These are phyloP conservation scores for Coemansia sp. DNA, from an alignment of 192 early-diverging fungal genomes.

Conservation along the genomic window DNA sequence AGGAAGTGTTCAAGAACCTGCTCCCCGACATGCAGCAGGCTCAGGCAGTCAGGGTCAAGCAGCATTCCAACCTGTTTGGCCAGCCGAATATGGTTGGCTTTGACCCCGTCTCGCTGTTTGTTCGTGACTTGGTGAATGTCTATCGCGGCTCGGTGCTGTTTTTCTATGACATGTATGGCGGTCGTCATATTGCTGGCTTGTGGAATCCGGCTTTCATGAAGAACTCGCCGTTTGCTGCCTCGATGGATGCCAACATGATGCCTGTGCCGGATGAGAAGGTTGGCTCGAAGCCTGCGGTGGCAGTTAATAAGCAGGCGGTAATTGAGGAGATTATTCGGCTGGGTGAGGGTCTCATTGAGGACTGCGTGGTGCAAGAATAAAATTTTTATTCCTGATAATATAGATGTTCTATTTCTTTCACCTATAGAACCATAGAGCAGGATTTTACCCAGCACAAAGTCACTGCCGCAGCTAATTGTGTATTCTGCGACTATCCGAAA, in stretches of 20 bases:
- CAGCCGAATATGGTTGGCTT: slow-evolving; percentile 66
- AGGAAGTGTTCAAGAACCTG: slow-evolving; percentile 76
- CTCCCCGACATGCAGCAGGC: slow-evolving; percentile 11
- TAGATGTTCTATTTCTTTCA: too few relatives aligned
- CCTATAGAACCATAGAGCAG: too few relatives aligned
- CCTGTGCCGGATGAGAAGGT: slow-evolving; percentile 4
- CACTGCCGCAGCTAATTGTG: too few relatives aligned
- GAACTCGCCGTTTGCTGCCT: slow-evolving; percentile 17
- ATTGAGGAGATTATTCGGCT: slow-evolving; percentile 33
- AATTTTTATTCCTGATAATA: too few relatives aligned
- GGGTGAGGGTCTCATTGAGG: slow-evolving; percentile 41
- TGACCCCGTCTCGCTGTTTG: slow-evolving; percentile 69
- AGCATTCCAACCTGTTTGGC: slow-evolving; percentile 50
- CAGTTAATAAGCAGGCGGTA: slow-evolving; percentile 20
- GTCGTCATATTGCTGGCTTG: slow-evolving; percentile 36
- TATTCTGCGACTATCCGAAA: too few relatives aligned
- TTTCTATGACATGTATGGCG: slow-evolving; percentile 50
- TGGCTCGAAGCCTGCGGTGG: slow-evolving; percentile 9
- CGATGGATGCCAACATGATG: slow-evolving; percentile 13
- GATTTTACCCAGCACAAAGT: too few relatives aligned
- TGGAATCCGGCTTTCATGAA: slow-evolving; percentile 30
- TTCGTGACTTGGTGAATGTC: slow-evolving; percentile 63
- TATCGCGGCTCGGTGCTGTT: slow-evolving; percentile 32
- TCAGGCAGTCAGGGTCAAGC: slow-evolving; percentile 2
- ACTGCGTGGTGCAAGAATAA: slow-evolving; percentile 24